A percentile compares a stretch with the other conserved stretches of the same genome.
Conservation (phyloP, 2,329 filamentous ascomycete genomes). For the Karstenula rhodostoma region DNA sequence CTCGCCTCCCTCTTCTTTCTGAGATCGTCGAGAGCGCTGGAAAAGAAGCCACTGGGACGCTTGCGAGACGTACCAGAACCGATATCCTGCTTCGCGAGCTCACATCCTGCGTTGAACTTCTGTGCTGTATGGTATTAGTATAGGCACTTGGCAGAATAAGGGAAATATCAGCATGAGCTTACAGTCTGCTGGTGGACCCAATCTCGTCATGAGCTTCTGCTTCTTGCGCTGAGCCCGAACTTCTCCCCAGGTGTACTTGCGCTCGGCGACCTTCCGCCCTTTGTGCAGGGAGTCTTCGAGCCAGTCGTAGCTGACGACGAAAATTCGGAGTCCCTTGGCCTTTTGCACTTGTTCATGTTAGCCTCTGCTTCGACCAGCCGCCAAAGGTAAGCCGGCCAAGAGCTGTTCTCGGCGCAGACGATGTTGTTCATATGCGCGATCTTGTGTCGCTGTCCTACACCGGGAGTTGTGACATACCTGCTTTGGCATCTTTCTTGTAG, state of each 20-base stretch:
- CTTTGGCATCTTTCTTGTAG: constrained; percentile 60
- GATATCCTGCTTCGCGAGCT: constrained; percentile 39
- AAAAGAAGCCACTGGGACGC: constrained; percentile 37
- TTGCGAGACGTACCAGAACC: constrained; percentile 49
- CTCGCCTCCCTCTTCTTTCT: constrained; percentile 31
- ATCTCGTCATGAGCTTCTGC: constrained; percentile 36
- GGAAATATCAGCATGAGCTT: constrained; percentile 12
- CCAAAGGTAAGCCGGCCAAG: no score
- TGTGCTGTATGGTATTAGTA: constrained; percentile 26
- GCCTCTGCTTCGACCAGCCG: neutral
- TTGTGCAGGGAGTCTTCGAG: constrained; percentile 58
- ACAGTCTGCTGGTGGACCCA: constrained; percentile 38
- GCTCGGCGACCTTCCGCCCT: constrained; percentile 42
- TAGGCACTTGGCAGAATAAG: no score
- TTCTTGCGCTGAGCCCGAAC: constrained; percentile 42
- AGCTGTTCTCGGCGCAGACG: neutral
- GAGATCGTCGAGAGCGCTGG: constrained; percentile 33
- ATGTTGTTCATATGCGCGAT: no score
- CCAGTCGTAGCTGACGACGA: constrained; percentile 55
- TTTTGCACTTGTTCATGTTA: constrained; percentile 25
- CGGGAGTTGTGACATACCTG: constrained; percentile 41
- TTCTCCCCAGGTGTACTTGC: constrained; percentile 44
- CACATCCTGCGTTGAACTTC: constrained; percentile 43
- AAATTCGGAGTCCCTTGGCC: constrained; percentile 28
- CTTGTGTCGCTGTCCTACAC: neutral